Evolutionary conservation across 1,284 basidiomycete genomes (phyloP).

Genomic region (Boletus subluridellus): DNA sequence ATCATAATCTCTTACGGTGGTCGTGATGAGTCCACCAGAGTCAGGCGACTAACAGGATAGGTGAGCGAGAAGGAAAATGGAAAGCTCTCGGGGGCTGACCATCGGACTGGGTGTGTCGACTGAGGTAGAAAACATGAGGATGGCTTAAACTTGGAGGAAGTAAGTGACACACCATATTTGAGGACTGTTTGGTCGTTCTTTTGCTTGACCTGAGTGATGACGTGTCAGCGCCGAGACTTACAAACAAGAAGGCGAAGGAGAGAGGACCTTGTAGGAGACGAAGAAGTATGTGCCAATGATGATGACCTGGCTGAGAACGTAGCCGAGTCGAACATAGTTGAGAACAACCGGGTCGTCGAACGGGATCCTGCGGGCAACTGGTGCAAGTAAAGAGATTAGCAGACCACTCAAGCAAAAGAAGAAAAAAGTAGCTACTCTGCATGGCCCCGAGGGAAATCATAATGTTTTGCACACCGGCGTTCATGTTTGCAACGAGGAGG

Average conservation of each 20-base stretch:
- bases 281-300: slow-evolving; percentile 76
- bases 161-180: slow-evolving; percentile 74
- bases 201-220: slow-evolving; percentile 68
- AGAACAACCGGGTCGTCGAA: slow-evolving; percentile 88
- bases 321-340: slow-evolving; percentile 80
- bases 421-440: slow-evolving; percentile 56
- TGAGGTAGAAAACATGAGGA: slow-evolving; percentile 25
- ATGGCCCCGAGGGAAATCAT: slow-evolving; percentile 86
- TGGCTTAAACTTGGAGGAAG: neutral
- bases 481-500: slow-evolving; percentile 40
- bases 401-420: neutral
- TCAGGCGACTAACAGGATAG: slow-evolving; percentile 54
- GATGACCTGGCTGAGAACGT: slow-evolving; percentile 71
- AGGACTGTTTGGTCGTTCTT: slow-evolving; percentile 95
- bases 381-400: slow-evolving; percentile 3
- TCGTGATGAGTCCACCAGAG: slow-evolving; percentile 81
- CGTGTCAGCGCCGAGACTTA: slow-evolving; percentile 12
- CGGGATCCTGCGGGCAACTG: slow-evolving; percentile 87
- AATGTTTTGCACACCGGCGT: slow-evolving; percentile 63
- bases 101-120: slow-evolving; percentile 62
- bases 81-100: slow-evolving; percentile 39
- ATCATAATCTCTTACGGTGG: slow-evolving; percentile 93
- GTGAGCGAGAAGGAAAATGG: slow-evolving; percentile 3
- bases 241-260: slow-evolving; percentile 14
- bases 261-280: slow-evolving; percentile 59